Percentiles rank a stretch among this genome's conserved stretches.
Evolutionary conservation across 2,329 filamentous ascomycete genomes (phyloP).

Genomic region (Chaetomiaceae sp.): DNA sequence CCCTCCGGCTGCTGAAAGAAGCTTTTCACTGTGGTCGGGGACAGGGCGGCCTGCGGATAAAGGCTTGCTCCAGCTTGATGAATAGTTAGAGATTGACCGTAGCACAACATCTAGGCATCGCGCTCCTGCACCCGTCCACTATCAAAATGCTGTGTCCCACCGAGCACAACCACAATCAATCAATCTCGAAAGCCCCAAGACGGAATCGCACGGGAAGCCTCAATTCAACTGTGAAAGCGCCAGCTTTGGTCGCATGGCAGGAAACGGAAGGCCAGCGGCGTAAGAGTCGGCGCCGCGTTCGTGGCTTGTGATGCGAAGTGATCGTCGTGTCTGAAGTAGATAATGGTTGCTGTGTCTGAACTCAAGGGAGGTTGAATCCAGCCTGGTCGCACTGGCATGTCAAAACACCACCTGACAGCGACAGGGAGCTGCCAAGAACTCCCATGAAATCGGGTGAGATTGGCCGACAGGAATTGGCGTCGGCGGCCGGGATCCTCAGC

Average conservation of each 20-base stretch:
- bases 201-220: background rate
- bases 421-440: background rate
- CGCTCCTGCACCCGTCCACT: conserved; percentile 4
- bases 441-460: background rate
- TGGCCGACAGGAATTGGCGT: background rate
- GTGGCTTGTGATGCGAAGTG: too few relatives aligned
- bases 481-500: background rate
- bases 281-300: too few relatives aligned
- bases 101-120: conserved; percentile 3
- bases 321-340: too few relatives aligned
- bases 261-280: too few relatives aligned
- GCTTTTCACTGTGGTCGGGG: conserved; percentile 8
- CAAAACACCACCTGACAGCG: background rate
- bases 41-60: conserved; percentile 9
- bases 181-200: background rate
- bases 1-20: too few relatives aligned
- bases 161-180: conserved; percentile 18
- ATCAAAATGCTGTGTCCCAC: conserved; percentile 18
- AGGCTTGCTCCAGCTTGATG: conserved; percentile 13
- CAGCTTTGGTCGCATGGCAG: too few relatives aligned
- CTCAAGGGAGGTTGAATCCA: too few relatives aligned
- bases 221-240: background rate
- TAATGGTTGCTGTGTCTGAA: too few relatives aligned
- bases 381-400: too few relatives aligned
- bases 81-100: conserved; percentile 16